A percentile compares a stretch with the other conserved stretches of the same genome.
These are phyloP conservation scores for Coniochaeta sp. DNA, from an alignment of 2,329 filamentous ascomycete genomes.

Conservation along the genomic window DNA sequence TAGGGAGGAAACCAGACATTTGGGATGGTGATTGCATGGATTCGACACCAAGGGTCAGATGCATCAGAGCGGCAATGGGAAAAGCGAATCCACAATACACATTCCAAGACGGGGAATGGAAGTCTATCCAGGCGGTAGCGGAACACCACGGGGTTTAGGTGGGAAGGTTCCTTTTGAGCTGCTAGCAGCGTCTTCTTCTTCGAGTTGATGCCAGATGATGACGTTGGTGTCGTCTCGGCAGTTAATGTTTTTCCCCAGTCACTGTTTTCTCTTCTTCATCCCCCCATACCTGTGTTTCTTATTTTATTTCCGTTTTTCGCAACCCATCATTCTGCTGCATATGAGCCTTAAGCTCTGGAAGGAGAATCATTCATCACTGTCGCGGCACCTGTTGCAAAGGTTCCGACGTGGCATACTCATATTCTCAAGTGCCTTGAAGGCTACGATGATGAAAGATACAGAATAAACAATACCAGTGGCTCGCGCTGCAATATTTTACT, in stretches of 20 bases:
- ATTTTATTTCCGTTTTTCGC: neutral
- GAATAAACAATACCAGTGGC: constrained; percentile 3
- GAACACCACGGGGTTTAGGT: neutral
- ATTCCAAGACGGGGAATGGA: neutral
- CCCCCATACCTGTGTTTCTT: neutral
- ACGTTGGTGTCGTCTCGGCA: neutral
- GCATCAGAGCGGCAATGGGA: neutral
- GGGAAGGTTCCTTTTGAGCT: neutral
- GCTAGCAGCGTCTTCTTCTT: neutral
- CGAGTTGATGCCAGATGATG: neutral
- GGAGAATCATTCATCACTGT: neutral
- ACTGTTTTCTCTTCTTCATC: neutral
- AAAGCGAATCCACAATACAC: neutral
- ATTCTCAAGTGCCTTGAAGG: constrained; percentile 1
- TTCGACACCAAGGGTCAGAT: neutral
- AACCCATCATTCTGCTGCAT: neutral
- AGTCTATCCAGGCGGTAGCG: constrained; percentile 2
- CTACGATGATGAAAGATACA: neutral
- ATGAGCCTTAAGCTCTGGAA: neutral
- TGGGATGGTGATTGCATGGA: neutral
- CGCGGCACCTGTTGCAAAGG: neutral
- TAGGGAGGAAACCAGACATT: neutral
- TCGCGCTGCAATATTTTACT: neutral
- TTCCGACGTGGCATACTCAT: neutral
- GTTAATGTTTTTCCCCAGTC: too few species aligned